phyloP scores from a whole-genome alignment of 2,329 filamentous ascomycete genomes.

The Ustulina deusta region DNA sequence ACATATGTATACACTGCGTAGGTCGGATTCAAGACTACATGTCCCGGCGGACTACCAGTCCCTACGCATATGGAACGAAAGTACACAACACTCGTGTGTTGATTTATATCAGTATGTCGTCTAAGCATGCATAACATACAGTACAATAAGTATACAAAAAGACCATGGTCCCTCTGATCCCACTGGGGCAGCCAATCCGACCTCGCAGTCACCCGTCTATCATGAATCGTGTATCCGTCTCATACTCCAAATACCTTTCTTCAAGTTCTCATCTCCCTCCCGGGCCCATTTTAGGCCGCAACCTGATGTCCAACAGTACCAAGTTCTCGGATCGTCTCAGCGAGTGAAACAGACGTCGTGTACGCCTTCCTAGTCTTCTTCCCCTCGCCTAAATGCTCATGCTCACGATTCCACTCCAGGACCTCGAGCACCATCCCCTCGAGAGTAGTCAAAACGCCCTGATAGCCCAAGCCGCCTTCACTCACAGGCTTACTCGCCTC shows the following conservation, averaged over 20 bases:
- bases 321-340: slow-evolving; percentile 54
- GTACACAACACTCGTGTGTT: too few species aligned
- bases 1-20: too few species aligned
- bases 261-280: background rate
- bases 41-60: too few species aligned
- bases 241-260: too few species aligned
- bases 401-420: slow-evolving; percentile 58
- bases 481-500: slow-evolving; percentile 49
- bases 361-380: slow-evolving; percentile 48
- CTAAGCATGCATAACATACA: background rate
- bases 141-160: background rate
- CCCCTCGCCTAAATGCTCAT: slow-evolving; percentile 38
- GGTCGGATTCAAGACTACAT: too few species aligned
- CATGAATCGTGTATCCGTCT: background rate
- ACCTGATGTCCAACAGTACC: slow-evolving; percentile 33
- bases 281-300: slow-evolving; percentile 19
- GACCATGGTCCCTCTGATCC: background rate
- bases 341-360: slow-evolving; percentile 55
- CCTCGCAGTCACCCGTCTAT: background rate
- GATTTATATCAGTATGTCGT: background rate
- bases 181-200: background rate
- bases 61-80: too few species aligned
- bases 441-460: slow-evolving; percentile 54
- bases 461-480: slow-evolving; percentile 56
- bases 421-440: slow-evolving; percentile 57